phyloP scores from a whole-genome alignment of 495 filamentous ascomycete species.

The Xylaria palmicola region DNA sequence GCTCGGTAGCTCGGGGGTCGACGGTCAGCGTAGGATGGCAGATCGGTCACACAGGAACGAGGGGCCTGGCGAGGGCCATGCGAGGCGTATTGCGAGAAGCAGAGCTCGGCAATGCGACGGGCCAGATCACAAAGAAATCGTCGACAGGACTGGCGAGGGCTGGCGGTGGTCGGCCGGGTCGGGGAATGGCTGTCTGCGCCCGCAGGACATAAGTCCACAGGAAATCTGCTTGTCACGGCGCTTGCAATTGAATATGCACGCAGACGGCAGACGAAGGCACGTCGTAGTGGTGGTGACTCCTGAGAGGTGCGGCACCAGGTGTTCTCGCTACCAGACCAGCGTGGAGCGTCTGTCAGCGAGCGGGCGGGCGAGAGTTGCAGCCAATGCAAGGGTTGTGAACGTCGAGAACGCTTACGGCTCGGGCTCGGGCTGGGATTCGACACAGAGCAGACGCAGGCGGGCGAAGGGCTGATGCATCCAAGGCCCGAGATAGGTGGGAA shows the following conservation, averaged over 20 bases:
- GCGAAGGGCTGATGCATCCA: slow-evolving; percentile 1
- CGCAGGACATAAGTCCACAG: too few species aligned
- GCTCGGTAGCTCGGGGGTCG: neutral
- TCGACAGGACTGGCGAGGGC: too few species aligned
- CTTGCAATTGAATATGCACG: neutral
- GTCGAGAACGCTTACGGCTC: slow-evolving; percentile 5
- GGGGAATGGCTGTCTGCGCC: too few species aligned
- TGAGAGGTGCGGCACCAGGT: neutral
- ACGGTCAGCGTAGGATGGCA: slow-evolving; percentile 22
- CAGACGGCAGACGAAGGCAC: neutral
- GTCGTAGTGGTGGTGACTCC: slow-evolving; percentile 7
- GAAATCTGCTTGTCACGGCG: too few species aligned
- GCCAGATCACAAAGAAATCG: neutral
- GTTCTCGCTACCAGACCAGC: slow-evolving; percentile 1
- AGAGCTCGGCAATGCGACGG: neutral
- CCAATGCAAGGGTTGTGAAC: neutral
- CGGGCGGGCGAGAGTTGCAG: neutral
- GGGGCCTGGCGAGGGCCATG: neutral
- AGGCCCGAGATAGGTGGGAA: neutral
- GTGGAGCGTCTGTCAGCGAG: neutral
- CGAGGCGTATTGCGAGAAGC: neutral
- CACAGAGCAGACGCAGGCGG: slow-evolving; percentile 8
- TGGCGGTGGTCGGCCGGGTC: too few species aligned
- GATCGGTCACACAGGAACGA: slow-evolving; percentile 23
- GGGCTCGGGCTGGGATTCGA: slow-evolving; percentile 5